A percentile compares a stretch with the other conserved stretches of the same genome.
Evolutionary conservation across 2,329 filamentous ascomycete genomes (phyloP).

Genomic region (Scedosporium dehoogii): DNA sequence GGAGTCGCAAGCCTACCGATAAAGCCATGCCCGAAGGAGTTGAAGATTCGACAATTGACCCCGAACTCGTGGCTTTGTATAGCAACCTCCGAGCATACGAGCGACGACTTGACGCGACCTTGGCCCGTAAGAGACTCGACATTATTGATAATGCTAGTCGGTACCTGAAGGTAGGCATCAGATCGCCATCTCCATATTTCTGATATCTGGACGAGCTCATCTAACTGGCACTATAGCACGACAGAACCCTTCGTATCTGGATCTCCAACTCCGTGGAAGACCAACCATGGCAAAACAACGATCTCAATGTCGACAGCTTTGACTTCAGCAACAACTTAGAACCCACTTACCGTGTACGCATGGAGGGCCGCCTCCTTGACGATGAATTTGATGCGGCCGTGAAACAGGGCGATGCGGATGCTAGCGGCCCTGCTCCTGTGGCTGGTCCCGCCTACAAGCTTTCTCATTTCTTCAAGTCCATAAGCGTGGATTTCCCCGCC

Average conservation of each 20-base stretch:
- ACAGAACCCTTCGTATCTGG: slow-evolving; percentile 73
- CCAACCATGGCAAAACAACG: slow-evolving; percentile 75
- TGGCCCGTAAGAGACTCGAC: slow-evolving; percentile 89
- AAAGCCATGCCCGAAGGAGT: slow-evolving; percentile 88
- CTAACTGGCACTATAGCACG: slow-evolving; percentile 5
- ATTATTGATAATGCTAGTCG: slow-evolving; percentile 72
- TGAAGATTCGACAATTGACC: slow-evolving; percentile 65
- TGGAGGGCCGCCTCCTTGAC: slow-evolving; percentile 77
- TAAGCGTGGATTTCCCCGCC: slow-evolving; percentile 64
- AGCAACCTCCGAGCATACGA: slow-evolving; percentile 77
- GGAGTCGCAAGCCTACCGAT: slow-evolving; percentile 84
- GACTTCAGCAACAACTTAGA: slow-evolving; percentile 71
- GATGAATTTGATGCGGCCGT: slow-evolving; percentile 36
- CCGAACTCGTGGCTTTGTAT: slow-evolving; percentile 75
- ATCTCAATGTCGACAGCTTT: slow-evolving; percentile 62
- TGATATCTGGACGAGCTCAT: neutral
- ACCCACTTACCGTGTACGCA: slow-evolving; percentile 80
- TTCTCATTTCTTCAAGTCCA: slow-evolving; percentile 74
- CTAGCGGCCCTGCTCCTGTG: slow-evolving; percentile 13
- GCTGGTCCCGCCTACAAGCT: slow-evolving; percentile 42
- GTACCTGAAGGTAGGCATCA: slow-evolving; percentile 51
- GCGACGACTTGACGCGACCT: slow-evolving; percentile 78
- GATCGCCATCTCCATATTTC: too few relatives aligned
- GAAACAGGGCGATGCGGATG: slow-evolving; percentile 19
- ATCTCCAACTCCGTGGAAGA: slow-evolving; percentile 91